Base-by-base conservation (phyloP, 2,329 filamentous ascomycete species). In the Trichoderma koningii region DNA sequence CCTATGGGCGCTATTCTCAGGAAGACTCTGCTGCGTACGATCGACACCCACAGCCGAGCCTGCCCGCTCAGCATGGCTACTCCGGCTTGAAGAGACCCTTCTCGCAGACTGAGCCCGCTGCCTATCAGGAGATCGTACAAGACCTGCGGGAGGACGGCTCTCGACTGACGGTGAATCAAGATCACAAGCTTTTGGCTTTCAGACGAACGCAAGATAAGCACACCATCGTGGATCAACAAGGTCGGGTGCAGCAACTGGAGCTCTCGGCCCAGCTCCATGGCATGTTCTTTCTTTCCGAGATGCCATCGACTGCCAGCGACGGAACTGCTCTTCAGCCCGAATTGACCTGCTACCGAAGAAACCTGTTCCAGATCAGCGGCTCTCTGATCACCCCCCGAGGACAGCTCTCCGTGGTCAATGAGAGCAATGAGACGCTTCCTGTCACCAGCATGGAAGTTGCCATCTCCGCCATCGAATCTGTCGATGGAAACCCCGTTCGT, bases 281-380 rank as follows among this genome's bases (percentile, higher is more conserved):
- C 79, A 93, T 94, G 90, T 94, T 94, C 80, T 94, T 94, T 75
- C 81, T 94, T 38, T 92, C 91, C 34, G 91, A 94, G 74, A 90
- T 90, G 79, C 88, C 89, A 1, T 84, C 89, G 72, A 87, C 83
- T 67, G 79, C 81, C 63, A 81, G 76, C 69, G 86, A 89, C 69
- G 85, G 84, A 66, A 80, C 77, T 52, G 75, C 83, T 53, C 79
- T 88, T 56, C 89, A 90, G 74, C 92, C 87, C 60, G 94, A 98
- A 78, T 78, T 98, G 75, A 98, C 94, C 3, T 98, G 94, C 82
- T 98, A 98, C 78, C 90, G 94, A 69, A 87, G 94, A 55, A 98
- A 98, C 74, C 82, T 98, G 55, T 98, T 98, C 77, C 94, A 97
- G 76, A 96, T 97, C 73, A 96, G 93, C 67, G 94, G 94, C 65